phyloP scores from a whole-genome alignment of 1,139 yeast species.

The Arxiozyma telluris region DNA sequence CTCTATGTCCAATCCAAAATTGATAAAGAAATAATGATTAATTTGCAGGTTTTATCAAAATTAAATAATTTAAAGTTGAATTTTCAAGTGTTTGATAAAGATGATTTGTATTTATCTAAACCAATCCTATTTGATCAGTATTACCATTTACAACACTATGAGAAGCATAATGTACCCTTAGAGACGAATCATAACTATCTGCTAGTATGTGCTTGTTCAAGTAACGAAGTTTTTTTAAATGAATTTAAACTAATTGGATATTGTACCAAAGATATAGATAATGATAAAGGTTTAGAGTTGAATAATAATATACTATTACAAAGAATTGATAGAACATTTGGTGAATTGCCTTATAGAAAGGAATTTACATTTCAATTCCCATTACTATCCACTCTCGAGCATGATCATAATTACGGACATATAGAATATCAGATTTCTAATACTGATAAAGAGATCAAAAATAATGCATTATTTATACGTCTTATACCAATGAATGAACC shows the following conservation, averaged over 20 bases:
- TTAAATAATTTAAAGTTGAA: constrained; percentile 24
- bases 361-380: background rate
- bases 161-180: constrained; percentile 30
- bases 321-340: constrained; percentile 10
- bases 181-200: constrained; percentile 34
- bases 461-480: constrained; percentile 16
- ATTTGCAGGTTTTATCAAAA: constrained; percentile 38
- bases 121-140: constrained; percentile 31
- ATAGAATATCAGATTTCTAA: constrained; percentile 13
- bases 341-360: constrained; percentile 14
- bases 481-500: constrained; percentile 6
- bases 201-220: constrained; percentile 28
- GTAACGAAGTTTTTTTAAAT: background rate
- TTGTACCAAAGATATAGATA: background rate
- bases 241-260: constrained; percentile 8
- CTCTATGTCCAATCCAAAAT: constrained; percentile 22
- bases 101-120: constrained; percentile 26
- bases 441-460: background rate
- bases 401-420: background rate
- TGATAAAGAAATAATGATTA: constrained; percentile 27
- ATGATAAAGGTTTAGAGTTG: background rate
- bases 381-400: constrained; percentile 7
- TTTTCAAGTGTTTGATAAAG: constrained; percentile 29
- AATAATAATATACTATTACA: background rate
- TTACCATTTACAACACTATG: constrained; percentile 28